These are phyloP conservation scores for Leptodontidium sp. DNA, from an alignment of 2,329 filamentous ascomycete species.

Conservation along the genomic window DNA sequence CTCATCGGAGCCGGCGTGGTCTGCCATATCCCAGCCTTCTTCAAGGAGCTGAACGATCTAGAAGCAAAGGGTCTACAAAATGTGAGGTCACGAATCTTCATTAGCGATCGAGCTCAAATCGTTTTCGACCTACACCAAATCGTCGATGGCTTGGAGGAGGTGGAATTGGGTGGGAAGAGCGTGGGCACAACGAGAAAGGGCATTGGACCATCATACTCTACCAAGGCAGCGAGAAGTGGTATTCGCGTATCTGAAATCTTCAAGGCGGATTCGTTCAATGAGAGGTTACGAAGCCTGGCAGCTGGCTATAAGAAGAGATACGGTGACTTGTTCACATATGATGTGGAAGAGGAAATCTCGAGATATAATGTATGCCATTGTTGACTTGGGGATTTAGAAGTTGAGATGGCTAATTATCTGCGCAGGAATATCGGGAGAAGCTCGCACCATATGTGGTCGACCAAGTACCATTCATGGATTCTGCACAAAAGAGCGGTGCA, in stretches of 20 bases:
- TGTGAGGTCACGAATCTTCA: conserved; percentile 66
- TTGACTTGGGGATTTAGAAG: not conserved
- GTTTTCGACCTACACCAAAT: conserved; percentile 70
- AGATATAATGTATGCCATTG: conserved; percentile 57
- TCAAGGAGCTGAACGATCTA: conserved; percentile 68
- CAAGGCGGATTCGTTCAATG: conserved; percentile 70
- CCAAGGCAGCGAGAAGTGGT: conserved; percentile 70
- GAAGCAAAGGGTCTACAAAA: conserved; percentile 65
- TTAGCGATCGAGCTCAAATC: conserved; percentile 60
- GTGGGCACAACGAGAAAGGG: conserved; percentile 57
- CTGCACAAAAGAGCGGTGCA: conserved; percentile 64
- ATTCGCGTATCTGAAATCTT: conserved; percentile 74
- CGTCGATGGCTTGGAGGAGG: conserved; percentile 74
- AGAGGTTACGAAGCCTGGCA: conserved; percentile 68
- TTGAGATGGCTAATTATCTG: not conserved
- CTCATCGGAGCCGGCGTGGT: conserved; percentile 76
- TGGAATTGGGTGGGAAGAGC: conserved; percentile 53
- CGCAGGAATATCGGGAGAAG: conserved; percentile 58
- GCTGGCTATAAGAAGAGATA: conserved; percentile 71
- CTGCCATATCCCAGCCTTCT: conserved; percentile 72
- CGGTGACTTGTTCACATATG: conserved; percentile 69
- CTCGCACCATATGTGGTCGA: conserved; percentile 71
- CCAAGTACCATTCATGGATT: conserved; percentile 65
- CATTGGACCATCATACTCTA: conserved; percentile 65
- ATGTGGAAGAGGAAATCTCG: conserved; percentile 73